Percentiles rank a stretch among this genome's conserved stretches.
These are phyloP conservation scores for Chondrus crispus DNA, from an alignment of 23 red algal genomes.

Conservation along the genomic window DNA sequence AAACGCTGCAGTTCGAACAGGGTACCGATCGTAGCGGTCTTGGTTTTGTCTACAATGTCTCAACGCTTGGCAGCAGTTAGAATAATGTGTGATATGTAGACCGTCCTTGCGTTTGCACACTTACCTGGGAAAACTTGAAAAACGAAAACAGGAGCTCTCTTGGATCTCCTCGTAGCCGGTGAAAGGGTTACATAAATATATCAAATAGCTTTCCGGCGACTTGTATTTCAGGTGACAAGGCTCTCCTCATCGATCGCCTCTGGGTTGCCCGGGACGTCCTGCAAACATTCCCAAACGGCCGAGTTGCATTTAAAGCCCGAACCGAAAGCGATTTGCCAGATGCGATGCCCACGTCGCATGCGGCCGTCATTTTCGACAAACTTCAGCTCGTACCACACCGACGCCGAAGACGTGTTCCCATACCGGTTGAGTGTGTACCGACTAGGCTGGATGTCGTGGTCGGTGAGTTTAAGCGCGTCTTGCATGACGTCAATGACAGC, in stretches of 20 bases:
- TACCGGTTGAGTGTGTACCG: conserved; percentile 84
- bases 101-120: too few relatives aligned
- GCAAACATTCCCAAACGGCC: conserved; percentile 86
- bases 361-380: conserved; percentile 81
- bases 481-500: conserved; percentile 97
- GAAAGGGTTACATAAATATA: too few relatives aligned
- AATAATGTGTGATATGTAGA: too few relatives aligned
- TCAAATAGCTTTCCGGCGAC: too few relatives aligned
- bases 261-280: conserved; percentile 29
- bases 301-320: conserved; percentile 99
- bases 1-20: too few relatives aligned
- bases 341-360: conserved; percentile 71
- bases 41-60: too few relatives aligned
- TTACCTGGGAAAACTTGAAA: too few relatives aligned
- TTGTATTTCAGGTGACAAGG: too few relatives aligned
- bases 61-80: too few relatives aligned
- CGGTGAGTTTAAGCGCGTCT: conserved; percentile 76
- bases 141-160: too few relatives aligned
- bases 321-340: conserved; percentile 98
- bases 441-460: conserved; percentile 74
- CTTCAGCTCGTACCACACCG: conserved; percentile 98
- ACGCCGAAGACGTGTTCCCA: conserved; percentile 93
- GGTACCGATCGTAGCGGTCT: too few relatives aligned
- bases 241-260: conserved; percentile 15
- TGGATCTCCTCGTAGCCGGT: too few relatives aligned